A percentile compares a stretch with the other conserved stretches of the same genome.
Evolutionary conservation across 768 basidiomycete genomes (phyloP).

Genomic region (Leccinum sublutescens): DNA sequence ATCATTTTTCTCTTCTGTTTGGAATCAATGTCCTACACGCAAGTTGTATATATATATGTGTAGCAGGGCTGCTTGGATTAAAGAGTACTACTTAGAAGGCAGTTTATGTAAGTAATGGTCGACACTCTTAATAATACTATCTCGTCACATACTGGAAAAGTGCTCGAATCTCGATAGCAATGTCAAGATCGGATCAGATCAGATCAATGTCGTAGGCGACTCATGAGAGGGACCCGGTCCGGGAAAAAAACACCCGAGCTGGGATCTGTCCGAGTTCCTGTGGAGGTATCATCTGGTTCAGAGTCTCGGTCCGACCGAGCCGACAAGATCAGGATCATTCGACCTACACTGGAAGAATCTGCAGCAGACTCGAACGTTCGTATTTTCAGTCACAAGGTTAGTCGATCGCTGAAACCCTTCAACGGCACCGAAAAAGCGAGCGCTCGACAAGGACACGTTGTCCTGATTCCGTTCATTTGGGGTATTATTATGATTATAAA

Average conservation of each 20-base stretch:
- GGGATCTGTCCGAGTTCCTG: no score
- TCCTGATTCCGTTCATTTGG: not conserved
- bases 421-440: not conserved
- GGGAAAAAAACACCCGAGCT: not conserved
- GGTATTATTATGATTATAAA: not conserved
- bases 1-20: not conserved
- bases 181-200: not conserved
- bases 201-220: not conserved
- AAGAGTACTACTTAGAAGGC: not conserved
- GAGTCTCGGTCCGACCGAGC: no score
- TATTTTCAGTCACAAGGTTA: not conserved
- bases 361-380: not conserved
- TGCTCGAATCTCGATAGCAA: not conserved
- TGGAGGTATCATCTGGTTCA: not conserved
- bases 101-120: not conserved
- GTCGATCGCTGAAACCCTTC: not conserved
- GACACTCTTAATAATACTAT: not conserved
- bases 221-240: not conserved
- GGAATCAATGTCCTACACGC: not conserved
- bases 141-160: not conserved
- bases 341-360: not conserved
- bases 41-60: not conserved
- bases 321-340: no score
- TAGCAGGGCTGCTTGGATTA: not conserved
- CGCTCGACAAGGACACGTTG: not conserved